Conservation (phyloP, 2,329 filamentous ascomycete species). For the Periconia sp. region DNA sequence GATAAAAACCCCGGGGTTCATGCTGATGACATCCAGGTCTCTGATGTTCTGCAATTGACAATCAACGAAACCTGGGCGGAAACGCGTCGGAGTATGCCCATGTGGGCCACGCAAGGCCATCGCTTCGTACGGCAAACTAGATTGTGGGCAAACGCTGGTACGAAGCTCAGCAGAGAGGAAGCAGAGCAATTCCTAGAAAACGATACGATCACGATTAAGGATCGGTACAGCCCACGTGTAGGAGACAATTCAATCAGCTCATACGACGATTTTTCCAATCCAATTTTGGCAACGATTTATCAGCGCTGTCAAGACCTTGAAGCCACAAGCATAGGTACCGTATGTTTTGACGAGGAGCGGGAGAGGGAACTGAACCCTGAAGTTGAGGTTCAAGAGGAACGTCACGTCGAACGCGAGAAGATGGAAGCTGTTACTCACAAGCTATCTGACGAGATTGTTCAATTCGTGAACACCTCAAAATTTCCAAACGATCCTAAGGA, state of each 20-base stretch:
- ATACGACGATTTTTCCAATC: slow-evolving; percentile 3
- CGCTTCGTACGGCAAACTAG: slow-evolving; percentile 51
- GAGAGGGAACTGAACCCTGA: slow-evolving; percentile 69
- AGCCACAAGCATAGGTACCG: slow-evolving; percentile 32
- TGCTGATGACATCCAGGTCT: slow-evolving; percentile 45
- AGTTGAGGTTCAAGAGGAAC: slow-evolving; percentile 62
- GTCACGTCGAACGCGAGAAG: slow-evolving; percentile 54
- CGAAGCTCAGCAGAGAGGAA: slow-evolving; percentile 20
- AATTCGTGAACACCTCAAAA: slow-evolving; percentile 45
- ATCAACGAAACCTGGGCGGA: too few relatives aligned
- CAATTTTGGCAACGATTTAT: slow-evolving; percentile 24
- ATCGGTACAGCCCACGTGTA: slow-evolving; percentile 52
- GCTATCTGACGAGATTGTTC: slow-evolving; percentile 47
- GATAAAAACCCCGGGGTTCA: slow-evolving; percentile 13
- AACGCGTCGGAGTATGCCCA: slow-evolving; percentile 55
- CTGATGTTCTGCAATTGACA: slow-evolving; percentile 62
- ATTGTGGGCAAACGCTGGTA: slow-evolving; percentile 31
- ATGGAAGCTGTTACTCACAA: slow-evolving; percentile 45
- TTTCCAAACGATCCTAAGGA: slow-evolving; percentile 21
- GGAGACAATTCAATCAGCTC: background rate
- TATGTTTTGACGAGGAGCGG: slow-evolving; percentile 63
- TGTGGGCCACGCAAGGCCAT: slow-evolving; percentile 64
- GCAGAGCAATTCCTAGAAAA: slow-evolving; percentile 56
- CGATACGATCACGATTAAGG: slow-evolving; percentile 56
- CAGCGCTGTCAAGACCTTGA: slow-evolving; percentile 25